Conservation (phyloP, 495 filamentous ascomycete species). For the Hyaloscypha finlandica region DNA sequence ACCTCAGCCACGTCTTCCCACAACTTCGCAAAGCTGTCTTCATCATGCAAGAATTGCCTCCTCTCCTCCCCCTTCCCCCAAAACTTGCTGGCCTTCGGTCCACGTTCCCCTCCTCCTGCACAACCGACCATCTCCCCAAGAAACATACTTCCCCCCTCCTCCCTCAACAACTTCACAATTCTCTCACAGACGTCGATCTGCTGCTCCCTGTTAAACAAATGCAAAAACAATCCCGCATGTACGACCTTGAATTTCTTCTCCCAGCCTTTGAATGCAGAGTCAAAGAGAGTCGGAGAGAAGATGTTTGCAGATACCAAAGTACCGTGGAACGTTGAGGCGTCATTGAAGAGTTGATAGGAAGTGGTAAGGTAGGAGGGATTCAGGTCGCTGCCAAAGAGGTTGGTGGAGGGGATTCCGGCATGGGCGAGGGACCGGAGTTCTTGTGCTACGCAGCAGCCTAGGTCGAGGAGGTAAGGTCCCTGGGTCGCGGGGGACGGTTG, state of each 20-base stretch:
- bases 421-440: conserved; percentile 44
- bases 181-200: conserved; percentile 50
- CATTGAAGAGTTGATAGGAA: conserved; percentile 53
- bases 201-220: conserved; percentile 56
- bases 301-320: conserved; percentile 52
- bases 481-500: neutral
- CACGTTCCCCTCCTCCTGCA: conserved; percentile 32
- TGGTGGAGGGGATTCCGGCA: conserved; percentile 43
- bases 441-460: conserved; percentile 52
- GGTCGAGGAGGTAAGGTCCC: conserved; percentile 41
- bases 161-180: conserved; percentile 46
- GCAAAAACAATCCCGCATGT: conserved; percentile 57
- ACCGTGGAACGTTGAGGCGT: conserved; percentile 43
- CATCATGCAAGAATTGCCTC: conserved; percentile 44
- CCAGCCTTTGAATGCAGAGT: conserved; percentile 34
- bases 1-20: conserved; percentile 47
- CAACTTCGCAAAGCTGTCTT: conserved; percentile 42
- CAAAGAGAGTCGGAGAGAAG: conserved; percentile 43
- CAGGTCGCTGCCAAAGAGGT: conserved; percentile 50
- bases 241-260: conserved; percentile 54
- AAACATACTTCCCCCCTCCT: conserved; percentile 44
- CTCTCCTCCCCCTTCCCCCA: conserved; percentile 21
- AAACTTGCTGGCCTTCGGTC: conserved; percentile 27
- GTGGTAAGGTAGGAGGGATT: conserved; percentile 47
- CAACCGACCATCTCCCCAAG: conserved; percentile 50